These are phyloP conservation scores for Pythium phragmitis DNA, from an alignment of 352 stramenopile species.

Conservation along the genomic window DNA sequence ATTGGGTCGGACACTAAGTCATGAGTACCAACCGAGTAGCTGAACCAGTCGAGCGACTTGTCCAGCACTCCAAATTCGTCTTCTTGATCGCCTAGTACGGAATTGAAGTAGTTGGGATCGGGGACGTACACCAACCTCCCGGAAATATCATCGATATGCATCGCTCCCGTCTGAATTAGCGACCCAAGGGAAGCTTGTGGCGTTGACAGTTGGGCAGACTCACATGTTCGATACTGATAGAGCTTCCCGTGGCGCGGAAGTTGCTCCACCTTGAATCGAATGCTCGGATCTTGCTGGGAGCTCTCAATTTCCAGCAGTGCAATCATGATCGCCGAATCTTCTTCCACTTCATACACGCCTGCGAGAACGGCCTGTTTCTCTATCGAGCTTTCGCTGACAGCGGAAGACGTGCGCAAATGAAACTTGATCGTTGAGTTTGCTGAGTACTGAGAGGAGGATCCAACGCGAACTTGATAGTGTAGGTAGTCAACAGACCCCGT, in stretches of 20 bases:
- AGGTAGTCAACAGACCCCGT: constrained; percentile 39
- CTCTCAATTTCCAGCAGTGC: constrained; percentile 42
- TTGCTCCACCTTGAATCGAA: constrained; percentile 33
- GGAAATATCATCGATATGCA: constrained; percentile 1
- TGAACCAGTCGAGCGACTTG: constrained; percentile 7
- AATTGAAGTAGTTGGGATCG: constrained; percentile 24
- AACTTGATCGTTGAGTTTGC: constrained; percentile 26
- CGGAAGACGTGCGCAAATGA: constrained; percentile 18
- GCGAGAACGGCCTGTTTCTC: constrained; percentile 12
- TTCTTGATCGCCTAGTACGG: neutral
- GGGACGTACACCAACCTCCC: constrained; percentile 24
- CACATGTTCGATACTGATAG: constrained; percentile 39
- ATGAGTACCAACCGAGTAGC: neutral
- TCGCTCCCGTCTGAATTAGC: neutral
- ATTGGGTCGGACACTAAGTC: neutral
- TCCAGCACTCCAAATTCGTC: neutral
- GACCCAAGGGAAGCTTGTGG: constrained; percentile 1
- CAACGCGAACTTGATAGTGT: constrained; percentile 50
- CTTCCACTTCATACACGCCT: constrained; percentile 38
- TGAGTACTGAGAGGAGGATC: constrained; percentile 31
- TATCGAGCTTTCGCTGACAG: neutral
- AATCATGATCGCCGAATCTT: constrained; percentile 50
- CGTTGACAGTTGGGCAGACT: neutral
- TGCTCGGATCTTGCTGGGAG: constrained; percentile 33
- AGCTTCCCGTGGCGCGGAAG: constrained; percentile 46